Base-by-base conservation (phyloP, 495 filamentous ascomycete species). In the Daldinia bambusicola region DNA sequence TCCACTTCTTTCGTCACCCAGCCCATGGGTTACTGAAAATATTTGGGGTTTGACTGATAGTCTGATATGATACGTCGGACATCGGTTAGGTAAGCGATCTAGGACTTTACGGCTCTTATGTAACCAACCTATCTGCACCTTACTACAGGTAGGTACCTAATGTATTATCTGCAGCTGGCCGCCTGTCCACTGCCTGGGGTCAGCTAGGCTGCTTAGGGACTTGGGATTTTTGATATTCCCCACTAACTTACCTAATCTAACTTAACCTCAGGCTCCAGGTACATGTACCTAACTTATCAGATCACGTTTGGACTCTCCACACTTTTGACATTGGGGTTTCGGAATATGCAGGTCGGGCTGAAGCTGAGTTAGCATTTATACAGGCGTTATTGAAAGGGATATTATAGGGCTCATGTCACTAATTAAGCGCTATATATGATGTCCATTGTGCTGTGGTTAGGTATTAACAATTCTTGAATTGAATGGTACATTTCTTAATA, bases 1-100 rank as follows among this genome's bases (percentile, higher is more conserved):
- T 26, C 61, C 55, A 66, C 67, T 61, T 56, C 51, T 63, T 69
- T 62, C 66, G 64, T 69, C 66, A 69, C 58, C 32, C 32, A 56
- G 53, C 53, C 56, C 20, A 59, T 16, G 6, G 55, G 18, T 30
- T 14, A 18, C 56, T 59, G 14, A 43, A 59, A 59, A 51, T 13
- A 56, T 34, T 36, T 56, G 53, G 53, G 53, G 53, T 34, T 55
- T 20, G n/a, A 53, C 50, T 30, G 50, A 32, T 53, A 48, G n/a
- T 6, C n/a, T 18, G 22, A 30, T 53, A 53, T 20, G 34, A 53
- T 53, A 16, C 9, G 55, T 41, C 10, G 37, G 16, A 14, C 7
- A 36, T 5, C 5, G 34, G 9, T 66, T 66, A 66, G 55, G 6
- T 66, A 66, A 66, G 55, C 60, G 7, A 22, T 20, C 18, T 53